These are phyloP conservation scores for Lenwebbia sp. DNA, from an alignment of 345 rosid species.

Conservation along the genomic window DNA sequence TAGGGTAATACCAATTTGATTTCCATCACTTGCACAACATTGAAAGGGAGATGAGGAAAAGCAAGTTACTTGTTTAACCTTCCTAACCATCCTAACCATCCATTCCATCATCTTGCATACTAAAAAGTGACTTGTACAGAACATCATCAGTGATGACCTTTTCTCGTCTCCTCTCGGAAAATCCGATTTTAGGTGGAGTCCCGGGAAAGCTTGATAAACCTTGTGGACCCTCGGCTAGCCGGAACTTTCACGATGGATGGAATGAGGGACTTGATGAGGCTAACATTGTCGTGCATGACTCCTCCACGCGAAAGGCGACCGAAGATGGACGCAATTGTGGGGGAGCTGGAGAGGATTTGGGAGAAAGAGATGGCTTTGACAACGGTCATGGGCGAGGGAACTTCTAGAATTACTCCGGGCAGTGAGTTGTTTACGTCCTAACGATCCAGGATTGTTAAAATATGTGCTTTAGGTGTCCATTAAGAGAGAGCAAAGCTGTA, in stretches of 20 bases:
- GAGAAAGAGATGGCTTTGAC: constrained; percentile 43
- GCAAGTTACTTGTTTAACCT: background rate
- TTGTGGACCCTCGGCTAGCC: constrained; percentile 39
- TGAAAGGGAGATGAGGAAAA: background rate
- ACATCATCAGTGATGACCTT: background rate
- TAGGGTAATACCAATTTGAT: background rate
- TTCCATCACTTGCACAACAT: background rate
- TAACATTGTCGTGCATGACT: constrained; percentile 34
- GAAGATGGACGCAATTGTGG: constrained; percentile 35
- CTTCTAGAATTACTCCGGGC: constrained; percentile 40
- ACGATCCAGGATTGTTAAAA: background rate
- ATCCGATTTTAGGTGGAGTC: constrained; percentile 22
- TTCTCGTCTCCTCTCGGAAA: background rate
- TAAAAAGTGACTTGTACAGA: background rate
- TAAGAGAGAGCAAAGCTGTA: background rate
- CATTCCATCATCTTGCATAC: background rate
- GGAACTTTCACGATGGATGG: constrained; percentile 48
- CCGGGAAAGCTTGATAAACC: constrained; percentile 16
- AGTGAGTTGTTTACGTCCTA: constrained; percentile 40
- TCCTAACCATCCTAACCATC: background rate
- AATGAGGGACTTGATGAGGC: constrained; percentile 25
- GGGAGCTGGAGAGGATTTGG: constrained; percentile 39
- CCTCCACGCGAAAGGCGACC: constrained; percentile 26
- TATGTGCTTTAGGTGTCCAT: background rate
- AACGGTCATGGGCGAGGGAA: constrained; percentile 47